Evolutionary conservation across 257 asterid genomes (phyloP).

Genomic region (Solanum pinnatisectum): DNA sequence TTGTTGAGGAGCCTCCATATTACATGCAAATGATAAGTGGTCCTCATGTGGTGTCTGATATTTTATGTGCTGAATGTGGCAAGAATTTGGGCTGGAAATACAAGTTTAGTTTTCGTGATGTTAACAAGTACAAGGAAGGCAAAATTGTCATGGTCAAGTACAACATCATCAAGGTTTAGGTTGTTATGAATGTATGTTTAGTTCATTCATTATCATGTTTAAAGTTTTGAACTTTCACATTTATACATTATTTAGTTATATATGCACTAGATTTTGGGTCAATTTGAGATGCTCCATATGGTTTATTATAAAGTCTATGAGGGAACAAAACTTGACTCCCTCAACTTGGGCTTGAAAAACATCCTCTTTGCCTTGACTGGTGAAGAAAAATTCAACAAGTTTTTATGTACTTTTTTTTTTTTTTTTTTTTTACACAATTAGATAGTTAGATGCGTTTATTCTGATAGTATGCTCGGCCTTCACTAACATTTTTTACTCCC

Average conservation of each 20-base stretch:
- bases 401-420: no score
- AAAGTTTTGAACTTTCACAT: not conserved
- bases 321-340: not conserved
- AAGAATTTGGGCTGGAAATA: conserved; percentile 34
- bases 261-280: not conserved
- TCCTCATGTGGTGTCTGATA: conserved; percentile 11
- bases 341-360: not conserved
- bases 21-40: conserved; percentile 17
- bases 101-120: conserved; percentile 5
- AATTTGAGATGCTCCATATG: not conserved
- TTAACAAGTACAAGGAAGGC: conserved; percentile 21
- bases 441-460: not conserved
- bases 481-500: no score
- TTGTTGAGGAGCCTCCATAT: conserved; percentile 16
- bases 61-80: conserved; percentile 34
- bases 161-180: conserved; percentile 12
- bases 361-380: not conserved
- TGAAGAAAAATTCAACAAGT: not conserved
- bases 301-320: not conserved
- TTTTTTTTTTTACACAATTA: no score
- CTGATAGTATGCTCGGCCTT: not conserved
- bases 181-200: not conserved
- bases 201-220: not conserved
- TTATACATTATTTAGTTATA: not conserved
- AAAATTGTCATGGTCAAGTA: conserved; percentile 20